Conservation (phyloP, 768 basidiomycete species). For the Russula vinacea region DNA sequence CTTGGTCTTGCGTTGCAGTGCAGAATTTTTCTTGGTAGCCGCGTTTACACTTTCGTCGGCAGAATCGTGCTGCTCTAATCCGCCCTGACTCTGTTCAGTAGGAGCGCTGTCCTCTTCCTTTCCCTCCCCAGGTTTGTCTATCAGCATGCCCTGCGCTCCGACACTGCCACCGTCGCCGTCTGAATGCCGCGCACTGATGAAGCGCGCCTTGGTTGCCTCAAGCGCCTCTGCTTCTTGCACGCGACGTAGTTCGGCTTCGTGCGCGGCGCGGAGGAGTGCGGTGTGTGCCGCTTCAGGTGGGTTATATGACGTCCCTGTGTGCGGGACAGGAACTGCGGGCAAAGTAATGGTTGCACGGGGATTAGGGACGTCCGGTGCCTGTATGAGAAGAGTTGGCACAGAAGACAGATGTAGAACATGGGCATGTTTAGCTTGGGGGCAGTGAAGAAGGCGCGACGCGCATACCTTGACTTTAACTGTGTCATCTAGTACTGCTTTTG, state of each 20-base stretch:
- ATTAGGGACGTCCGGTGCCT: constrained; percentile 51
- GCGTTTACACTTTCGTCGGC: constrained; percentile 3
- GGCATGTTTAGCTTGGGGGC: not conserved
- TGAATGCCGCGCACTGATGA: constrained; percentile 46
- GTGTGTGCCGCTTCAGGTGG: constrained; percentile 72
- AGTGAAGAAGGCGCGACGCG: constrained; percentile 2
- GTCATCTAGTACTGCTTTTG: constrained; percentile 36
- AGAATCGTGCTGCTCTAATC: constrained; percentile 19
- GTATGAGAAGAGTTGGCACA: not conserved
- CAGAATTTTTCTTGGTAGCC: constrained; percentile 39
- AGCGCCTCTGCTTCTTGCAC: constrained; percentile 53
- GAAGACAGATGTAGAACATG: not conserved
- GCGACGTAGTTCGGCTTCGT: constrained; percentile 59
- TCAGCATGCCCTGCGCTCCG: constrained; percentile 61
- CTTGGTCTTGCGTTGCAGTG: constrained; percentile 54
- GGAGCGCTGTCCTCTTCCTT: constrained; percentile 34
- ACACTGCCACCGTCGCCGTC: constrained; percentile 35
- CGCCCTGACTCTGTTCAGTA: constrained; percentile 17
- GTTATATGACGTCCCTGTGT: constrained; percentile 87
- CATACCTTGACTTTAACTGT: constrained; percentile 53
- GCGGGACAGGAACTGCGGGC: constrained; percentile 67
- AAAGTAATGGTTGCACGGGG: constrained; percentile 54
- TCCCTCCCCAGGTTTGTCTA: constrained; percentile 48
- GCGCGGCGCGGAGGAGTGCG: constrained; percentile 64
- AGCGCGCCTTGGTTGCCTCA: constrained; percentile 51